Base-by-base conservation (phyloP, 331 rosid genomes). In the Acacia concinna region DNA sequence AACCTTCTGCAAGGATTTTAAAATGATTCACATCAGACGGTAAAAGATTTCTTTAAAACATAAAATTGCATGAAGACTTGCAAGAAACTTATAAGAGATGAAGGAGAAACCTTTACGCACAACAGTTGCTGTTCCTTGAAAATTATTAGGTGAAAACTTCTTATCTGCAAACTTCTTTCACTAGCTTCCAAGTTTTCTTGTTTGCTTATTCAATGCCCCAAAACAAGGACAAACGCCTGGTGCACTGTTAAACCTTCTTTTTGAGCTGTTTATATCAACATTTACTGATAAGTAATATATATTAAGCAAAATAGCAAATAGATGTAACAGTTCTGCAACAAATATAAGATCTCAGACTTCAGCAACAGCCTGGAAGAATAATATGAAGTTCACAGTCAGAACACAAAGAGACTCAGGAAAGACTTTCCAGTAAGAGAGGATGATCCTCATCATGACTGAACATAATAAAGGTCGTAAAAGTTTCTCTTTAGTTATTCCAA, bases 211-310 rank as follows among this genome's bases (percentile, higher is more conserved):
- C 57, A 54, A 62, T 30, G 47, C 75, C 69, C 59, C 83, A 15
- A 62, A 71, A 78, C 46, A 70, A 66, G 47, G 80, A 82, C 49
- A 34, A 71, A 46, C 62, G 44, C 51, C 49, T 37, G 74, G 15
- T 40, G 64, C 68, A 68, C 83, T 69, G 66, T 88, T 78, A 92
- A 78, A 78, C 85, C 95, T 86, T 90, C 74, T 89, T 87, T 77
- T 83, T 89, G 73, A 94, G 85, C 98, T 94, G 85, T 81, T 76
- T 44, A 78, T 51, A 73, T 35, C 78, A 81, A 76, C 35, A 74
- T 20, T 35, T 56, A 60, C 66, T 51, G 73, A 77, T 78, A 43
- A 37, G 47, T 30, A 75, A 68, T 54, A 76, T 38, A 60, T 51
- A 79, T 38, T 21, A 68, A 30, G 27, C 12, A 21, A 83, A 41